Conservation (phyloP, 345 rosid genomes). For the Mallotus nudiflorus region DNA sequence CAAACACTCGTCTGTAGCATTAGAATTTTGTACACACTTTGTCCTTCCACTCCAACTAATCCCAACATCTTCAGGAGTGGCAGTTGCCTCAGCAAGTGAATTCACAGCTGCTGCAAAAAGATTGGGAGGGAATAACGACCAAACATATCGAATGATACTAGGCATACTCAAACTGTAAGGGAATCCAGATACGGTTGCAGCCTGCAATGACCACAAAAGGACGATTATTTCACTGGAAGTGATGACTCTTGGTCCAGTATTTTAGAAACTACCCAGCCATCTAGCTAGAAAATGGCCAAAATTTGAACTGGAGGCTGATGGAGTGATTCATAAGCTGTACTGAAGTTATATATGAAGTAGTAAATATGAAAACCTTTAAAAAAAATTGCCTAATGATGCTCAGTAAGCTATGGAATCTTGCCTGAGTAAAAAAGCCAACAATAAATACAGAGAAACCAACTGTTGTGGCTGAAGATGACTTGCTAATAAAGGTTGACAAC, state of each 20-base stretch:
- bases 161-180: slow-evolving; percentile 46
- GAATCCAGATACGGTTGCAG: slow-evolving; percentile 58
- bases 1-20: slow-evolving; percentile 41
- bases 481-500: slow-evolving; percentile 81
- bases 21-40: slow-evolving; percentile 53
- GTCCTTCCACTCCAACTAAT: slow-evolving; percentile 75
- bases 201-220: slow-evolving; percentile 39
- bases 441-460: slow-evolving; percentile 77
- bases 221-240: slow-evolving; percentile 19
- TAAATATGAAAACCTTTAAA: not conserved
- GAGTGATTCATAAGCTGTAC: not conserved
- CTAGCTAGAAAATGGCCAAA: not conserved
- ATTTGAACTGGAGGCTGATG: not conserved
- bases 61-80: slow-evolving; percentile 67
- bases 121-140: slow-evolving; percentile 95
- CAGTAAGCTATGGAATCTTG: slow-evolving; percentile 29
- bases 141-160: slow-evolving; percentile 39
- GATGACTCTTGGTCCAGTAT: not conserved
- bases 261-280: not conserved
- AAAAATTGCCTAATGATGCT: not conserved
- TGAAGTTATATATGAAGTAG: not conserved
- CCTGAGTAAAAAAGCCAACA: slow-evolving; percentile 82
- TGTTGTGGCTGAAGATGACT: slow-evolving; percentile 76
- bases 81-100: slow-evolving; percentile 63
- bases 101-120: slow-evolving; percentile 63